Percentiles rank a stretch among this genome's conserved stretches.
These are phyloP conservation scores for Saposhnikovia divaricata DNA, from an alignment of 129 eudicot genomes.

Conservation along the genomic window DNA sequence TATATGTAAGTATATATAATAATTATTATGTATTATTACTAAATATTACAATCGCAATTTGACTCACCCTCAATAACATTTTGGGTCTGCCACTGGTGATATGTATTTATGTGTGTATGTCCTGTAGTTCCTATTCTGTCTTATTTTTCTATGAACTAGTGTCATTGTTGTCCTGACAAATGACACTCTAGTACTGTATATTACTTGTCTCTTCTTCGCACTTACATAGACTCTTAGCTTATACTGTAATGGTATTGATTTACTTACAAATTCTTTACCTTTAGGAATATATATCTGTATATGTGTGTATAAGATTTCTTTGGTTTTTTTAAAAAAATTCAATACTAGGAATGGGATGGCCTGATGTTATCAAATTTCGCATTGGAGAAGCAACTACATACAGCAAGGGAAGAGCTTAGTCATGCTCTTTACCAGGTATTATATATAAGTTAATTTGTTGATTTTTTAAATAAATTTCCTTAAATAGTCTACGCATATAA, in stretches of 20 bases:
- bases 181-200: background rate
- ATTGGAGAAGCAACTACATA: slow-evolving; percentile 91
- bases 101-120: background rate
- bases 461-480: background rate
- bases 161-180: background rate
- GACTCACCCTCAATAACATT: background rate
- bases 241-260: background rate
- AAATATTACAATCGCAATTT: background rate
- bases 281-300: background rate
- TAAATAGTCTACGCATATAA: background rate
- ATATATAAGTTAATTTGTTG: background rate
- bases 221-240: background rate
- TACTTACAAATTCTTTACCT: background rate
- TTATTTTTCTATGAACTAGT: background rate
- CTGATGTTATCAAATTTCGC: slow-evolving; percentile 92
- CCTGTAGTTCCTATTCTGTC: background rate
- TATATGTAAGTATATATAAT: no score
- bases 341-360: slow-evolving; percentile 91
- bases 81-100: background rate
- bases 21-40: no score
- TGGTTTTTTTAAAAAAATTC: background rate
- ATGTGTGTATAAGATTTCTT: background rate
- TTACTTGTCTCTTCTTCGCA: background rate
- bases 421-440: slow-evolving; percentile 95
- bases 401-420: slow-evolving; percentile 97